Percentiles rank a stretch among this genome's conserved stretches.
Evolutionary conservation across 129 eudicot species (phyloP).

Genomic region (Mikania micrantha): DNA sequence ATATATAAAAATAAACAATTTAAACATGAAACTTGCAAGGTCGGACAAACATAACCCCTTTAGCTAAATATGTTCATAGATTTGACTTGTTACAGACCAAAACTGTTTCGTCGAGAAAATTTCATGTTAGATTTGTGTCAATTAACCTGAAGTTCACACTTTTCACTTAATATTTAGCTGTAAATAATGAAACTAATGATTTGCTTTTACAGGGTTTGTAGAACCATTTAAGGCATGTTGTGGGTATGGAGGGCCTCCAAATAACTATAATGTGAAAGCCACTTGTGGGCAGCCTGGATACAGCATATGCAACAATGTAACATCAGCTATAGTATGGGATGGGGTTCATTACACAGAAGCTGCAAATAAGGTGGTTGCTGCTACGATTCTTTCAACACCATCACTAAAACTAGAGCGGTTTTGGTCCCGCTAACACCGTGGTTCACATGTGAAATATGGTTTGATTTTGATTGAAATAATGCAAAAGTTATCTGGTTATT

Average conservation of each 20-base stretch:
- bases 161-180: background rate
- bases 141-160: too few species aligned
- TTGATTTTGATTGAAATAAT: background rate
- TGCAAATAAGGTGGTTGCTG: slow-evolving; percentile 34
- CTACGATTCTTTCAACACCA: slow-evolving; percentile 24
- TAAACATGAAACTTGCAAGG: too few species aligned
- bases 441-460: background rate
- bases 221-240: slow-evolving; percentile 38
- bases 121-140: too few species aligned
- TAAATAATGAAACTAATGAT: background rate
- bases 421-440: slow-evolving; percentile 15
- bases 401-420: slow-evolving; percentile 28
- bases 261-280: slow-evolving; percentile 38
- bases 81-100: too few species aligned
- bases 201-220: slow-evolving; percentile 21
- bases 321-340: slow-evolving; percentile 44
- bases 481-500: background rate
- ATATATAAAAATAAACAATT: too few species aligned
- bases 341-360: slow-evolving; percentile 54
- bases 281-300: slow-evolving; percentile 49
- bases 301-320: slow-evolving; percentile 32
- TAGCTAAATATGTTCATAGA: background rate
- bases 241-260: slow-evolving; percentile 38
- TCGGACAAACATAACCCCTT: too few species aligned
- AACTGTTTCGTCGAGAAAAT: too few species aligned